These are phyloP conservation scores for Zelonia costaricensis DNA, from an alignment of 208 protist genomes.

Conservation along the genomic window DNA sequence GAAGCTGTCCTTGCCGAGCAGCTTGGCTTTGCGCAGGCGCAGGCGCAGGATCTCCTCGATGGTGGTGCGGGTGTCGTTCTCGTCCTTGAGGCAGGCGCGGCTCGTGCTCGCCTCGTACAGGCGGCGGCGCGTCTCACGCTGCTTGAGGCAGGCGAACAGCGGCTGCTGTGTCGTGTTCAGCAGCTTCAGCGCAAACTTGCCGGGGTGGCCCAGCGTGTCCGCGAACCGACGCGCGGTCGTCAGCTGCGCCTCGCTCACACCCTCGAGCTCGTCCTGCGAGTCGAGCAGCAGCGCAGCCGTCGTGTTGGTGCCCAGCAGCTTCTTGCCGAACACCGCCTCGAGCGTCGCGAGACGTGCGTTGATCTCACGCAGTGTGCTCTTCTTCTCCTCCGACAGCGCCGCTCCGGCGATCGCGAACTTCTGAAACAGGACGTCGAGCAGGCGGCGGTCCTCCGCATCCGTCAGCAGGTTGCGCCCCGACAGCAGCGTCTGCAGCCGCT, in stretches of 20 bases:
- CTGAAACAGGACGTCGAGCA: conserved; percentile 38
- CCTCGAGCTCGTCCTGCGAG: conserved; percentile 32
- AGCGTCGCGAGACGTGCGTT: conserved; percentile 43
- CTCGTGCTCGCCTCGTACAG: conserved; percentile 42
- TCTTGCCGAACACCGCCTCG: conserved; percentile 36
- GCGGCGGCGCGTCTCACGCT: conserved; percentile 33
- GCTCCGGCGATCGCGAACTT: conserved; percentile 45
- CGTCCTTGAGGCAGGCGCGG: conserved; percentile 25
- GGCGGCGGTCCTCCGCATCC: conserved; percentile 31
- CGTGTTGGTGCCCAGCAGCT: conserved; percentile 34
- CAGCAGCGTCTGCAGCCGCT: conserved; percentile 40
- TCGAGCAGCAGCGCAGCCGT: conserved; percentile 36
- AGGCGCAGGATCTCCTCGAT: conserved; percentile 42
- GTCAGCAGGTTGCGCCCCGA: conserved; percentile 20
- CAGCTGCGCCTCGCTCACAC: conserved; percentile 32
- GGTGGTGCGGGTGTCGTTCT: conserved; percentile 34
- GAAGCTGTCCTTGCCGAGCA: conserved; percentile 51
- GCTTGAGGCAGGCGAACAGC: conserved; percentile 28
- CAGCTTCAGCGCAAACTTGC: conserved; percentile 45
- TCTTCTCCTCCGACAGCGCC: conserved; percentile 30
- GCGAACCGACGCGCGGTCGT: conserved; percentile 25
- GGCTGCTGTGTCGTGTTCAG: conserved; percentile 61
- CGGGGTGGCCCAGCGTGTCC: conserved; percentile 27
- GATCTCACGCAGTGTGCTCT: conserved; percentile 34
- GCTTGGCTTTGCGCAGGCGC: conserved; percentile 46